Percentiles rank a stretch among this genome's conserved stretches.
These are phyloP conservation scores for Aspergillus ochraceoroseus DNA, from an alignment of 2,329 filamentous ascomycete genomes.

Conservation along the genomic window DNA sequence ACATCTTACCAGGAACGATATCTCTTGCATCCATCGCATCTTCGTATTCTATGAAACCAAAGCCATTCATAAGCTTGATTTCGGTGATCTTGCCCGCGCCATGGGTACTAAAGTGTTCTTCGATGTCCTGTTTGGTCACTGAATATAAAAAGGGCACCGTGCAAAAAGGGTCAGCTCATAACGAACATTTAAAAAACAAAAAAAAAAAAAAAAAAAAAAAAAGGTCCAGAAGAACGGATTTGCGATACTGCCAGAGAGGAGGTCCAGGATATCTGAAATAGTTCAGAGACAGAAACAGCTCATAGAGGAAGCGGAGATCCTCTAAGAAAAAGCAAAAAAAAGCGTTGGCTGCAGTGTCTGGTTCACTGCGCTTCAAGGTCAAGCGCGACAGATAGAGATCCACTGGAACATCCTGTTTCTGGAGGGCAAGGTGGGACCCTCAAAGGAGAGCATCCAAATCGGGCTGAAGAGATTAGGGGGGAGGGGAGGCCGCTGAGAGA, in stretches of 20 bases:
- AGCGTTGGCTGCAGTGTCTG: slow-evolving; percentile 4
- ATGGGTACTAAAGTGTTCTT: slow-evolving; percentile 91
- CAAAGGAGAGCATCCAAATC: slow-evolving; percentile 19
- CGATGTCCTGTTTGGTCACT: slow-evolving; percentile 96
- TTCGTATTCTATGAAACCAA: slow-evolving; percentile 99
- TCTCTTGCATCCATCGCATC: slow-evolving; percentile 97
- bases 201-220: too few species aligned
- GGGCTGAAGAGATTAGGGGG: slow-evolving; percentile 16
- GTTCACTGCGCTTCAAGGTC: slow-evolving; percentile 10
- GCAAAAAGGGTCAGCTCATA: slow-evolving; percentile 31
- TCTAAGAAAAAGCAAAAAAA: not conserved
- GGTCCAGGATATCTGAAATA: slow-evolving; percentile 7
- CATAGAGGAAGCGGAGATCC: slow-evolving; percentile 9
- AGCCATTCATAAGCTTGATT: slow-evolving; percentile 99
- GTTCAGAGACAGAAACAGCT: slow-evolving; percentile 8
- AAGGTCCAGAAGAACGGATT: slow-evolving; percentile 22
- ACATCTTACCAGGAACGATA: slow-evolving; percentile 83
- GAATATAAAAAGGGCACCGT: slow-evolving; percentile 35
- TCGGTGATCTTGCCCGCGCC: slow-evolving; percentile 96
- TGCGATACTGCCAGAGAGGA: slow-evolving; percentile 20
- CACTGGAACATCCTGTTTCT: slow-evolving; percentile 16
- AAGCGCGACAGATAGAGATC: slow-evolving; percentile 17
- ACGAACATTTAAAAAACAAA: slow-evolving; percentile 15
- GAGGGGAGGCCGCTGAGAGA: slow-evolving; percentile 21
- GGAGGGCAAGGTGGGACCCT: slow-evolving; percentile 10